Percentiles rank a stretch among this genome's conserved stretches.
Conservation (phyloP, 176 grass and related monocot genomes). For the Carex littledalei region DNA sequence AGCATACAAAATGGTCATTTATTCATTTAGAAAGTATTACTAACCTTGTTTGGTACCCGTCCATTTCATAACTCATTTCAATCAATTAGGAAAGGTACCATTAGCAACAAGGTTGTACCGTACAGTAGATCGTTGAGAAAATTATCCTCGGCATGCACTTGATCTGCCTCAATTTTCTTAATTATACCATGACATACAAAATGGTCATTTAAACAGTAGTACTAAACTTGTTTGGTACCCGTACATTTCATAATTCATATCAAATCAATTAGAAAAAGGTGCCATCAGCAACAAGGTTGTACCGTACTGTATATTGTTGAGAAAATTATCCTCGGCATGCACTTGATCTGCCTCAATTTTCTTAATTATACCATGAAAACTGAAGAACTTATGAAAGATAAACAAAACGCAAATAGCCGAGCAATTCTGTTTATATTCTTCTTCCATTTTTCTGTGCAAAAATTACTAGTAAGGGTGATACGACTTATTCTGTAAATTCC, state of each 20-base stretch:
- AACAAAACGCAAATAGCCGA: neutral
- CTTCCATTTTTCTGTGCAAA: neutral
- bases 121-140: neutral
- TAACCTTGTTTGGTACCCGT: neutral
- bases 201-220: neutral
- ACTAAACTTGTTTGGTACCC: neutral
- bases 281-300: neutral
- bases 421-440: neutral
- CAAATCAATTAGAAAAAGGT: neutral
- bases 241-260: neutral
- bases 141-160: neutral
- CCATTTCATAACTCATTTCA: neutral
- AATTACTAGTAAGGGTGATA: neutral
- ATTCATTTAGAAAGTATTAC: neutral
- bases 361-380: neutral
- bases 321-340: neutral
- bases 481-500: neutral
- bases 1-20: neutral
- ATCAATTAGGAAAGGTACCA: neutral
- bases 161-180: neutral
- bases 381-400: neutral
- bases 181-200: neutral
- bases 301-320: neutral
- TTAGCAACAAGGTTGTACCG: neutral
- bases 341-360: neutral